Percentiles rank a stretch among this genome's conserved stretches.
Conservation (phyloP, 2,329 filamentous ascomycete genomes). For the Talaromyces marneffei region DNA sequence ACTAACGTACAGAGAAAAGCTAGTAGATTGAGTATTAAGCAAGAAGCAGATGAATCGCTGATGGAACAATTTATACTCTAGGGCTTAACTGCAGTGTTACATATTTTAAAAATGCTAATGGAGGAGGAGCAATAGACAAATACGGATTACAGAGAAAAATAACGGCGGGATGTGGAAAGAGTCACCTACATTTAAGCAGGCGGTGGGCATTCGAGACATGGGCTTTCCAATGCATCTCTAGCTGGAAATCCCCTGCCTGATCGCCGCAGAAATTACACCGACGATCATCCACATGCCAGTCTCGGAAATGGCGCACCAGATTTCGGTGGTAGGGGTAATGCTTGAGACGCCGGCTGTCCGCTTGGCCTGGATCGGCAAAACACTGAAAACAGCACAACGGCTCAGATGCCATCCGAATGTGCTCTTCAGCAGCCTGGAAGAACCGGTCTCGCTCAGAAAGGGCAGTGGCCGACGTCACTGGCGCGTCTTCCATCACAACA, state of each 20-base stretch:
- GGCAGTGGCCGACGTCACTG: neutral
- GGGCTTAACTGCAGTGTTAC: neutral
- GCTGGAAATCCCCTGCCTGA: neutral
- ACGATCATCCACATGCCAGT: conserved; percentile 1
- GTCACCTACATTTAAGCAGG: conserved; percentile 1
- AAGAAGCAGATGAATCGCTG: neutral
- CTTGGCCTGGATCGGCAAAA: neutral
- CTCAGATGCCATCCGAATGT: neutral
- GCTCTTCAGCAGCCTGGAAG: neutral
- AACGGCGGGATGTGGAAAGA: neutral
- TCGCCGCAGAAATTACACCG: conserved; percentile 5
- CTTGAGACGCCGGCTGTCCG: conserved; percentile 2
- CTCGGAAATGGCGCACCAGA: conserved; percentile 8
- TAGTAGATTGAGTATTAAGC: neutral
- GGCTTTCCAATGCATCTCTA: conserved; percentile 4
- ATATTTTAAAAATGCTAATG: neutral
- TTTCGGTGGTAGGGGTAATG: neutral
- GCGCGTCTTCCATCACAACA: neutral
- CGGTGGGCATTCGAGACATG: neutral
- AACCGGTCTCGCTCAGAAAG: neutral
- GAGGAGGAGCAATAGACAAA: neutral
- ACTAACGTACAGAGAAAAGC: neutral
- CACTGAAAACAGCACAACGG: conserved; percentile 8
- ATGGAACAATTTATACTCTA: neutral
- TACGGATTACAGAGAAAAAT: neutral